These are phyloP conservation scores for Silene conica DNA, from an alignment of 148 eudicot genomes.

Conservation along the genomic window DNA sequence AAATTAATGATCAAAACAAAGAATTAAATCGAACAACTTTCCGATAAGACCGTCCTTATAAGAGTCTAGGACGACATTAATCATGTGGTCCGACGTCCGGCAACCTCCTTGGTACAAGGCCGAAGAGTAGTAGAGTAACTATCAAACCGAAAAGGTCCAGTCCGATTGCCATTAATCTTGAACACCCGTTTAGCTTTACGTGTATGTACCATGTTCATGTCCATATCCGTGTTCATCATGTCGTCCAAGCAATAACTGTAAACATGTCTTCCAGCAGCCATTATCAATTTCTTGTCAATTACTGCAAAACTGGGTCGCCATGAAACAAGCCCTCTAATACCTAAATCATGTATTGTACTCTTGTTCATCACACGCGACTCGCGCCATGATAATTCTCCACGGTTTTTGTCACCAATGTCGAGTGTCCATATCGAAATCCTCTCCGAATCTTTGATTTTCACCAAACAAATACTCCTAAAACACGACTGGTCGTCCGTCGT, in stretches of 20 bases:
- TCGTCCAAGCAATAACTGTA: background rate
- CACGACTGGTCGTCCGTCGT: background rate
- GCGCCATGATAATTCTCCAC: background rate
- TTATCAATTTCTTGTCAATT: background rate
- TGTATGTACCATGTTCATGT: background rate
- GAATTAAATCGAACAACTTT: too few relatives aligned
- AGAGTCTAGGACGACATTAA: too few relatives aligned
- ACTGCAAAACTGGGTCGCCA: background rate
- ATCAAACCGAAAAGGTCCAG: background rate
- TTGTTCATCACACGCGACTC: background rate
- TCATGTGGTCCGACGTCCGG: too few relatives aligned
- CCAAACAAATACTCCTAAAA: slow-evolving; percentile 1
- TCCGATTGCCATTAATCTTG: background rate
- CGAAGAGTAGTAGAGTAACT: background rate
- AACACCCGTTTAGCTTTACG: background rate
- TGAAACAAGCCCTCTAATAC: background rate
- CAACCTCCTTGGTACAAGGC: background rate
- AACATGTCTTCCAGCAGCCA: background rate
- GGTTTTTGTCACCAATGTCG: background rate
- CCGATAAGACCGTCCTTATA: too few relatives aligned
- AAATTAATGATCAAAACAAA: too few relatives aligned
- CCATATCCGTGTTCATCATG: too few relatives aligned
- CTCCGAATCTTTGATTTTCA: background rate
- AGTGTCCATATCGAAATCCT: background rate
- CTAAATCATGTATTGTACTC: background rate